Evolutionary conservation across 148 eudicot species (phyloP), one percentile per base, ranked within the genome.

Genomic region (Vaccinium vitisidaea): DNA sequence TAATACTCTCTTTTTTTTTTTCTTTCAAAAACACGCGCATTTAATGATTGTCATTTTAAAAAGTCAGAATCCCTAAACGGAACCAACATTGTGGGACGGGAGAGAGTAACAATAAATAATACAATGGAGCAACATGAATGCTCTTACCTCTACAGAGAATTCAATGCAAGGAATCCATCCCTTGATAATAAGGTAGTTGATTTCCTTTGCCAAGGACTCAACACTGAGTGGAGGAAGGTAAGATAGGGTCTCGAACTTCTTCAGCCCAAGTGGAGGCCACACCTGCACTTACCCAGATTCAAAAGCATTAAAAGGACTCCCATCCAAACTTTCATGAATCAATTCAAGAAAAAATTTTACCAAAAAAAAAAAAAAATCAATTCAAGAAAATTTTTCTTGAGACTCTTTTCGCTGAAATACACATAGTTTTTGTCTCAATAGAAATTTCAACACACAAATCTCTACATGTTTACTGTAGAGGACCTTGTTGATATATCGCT

Each of bases 111-210:
- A 27, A 69, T 27, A 30, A 69, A 69, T 30, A 65, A 4, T 65
- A 2, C 13, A 9, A n/a, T 63, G 30, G n/a, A 18, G 15, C 21
- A 48, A 21, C 32, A 59, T 18, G 7, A 59, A 2, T 43, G 53
- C 84, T 81, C 74, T 11, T 80, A 91, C 95, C 69, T 69, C 84
- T 1, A 76, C 36, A 50, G 90, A 88, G 90, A 95, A 92, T 69
- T 95, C 95, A 56, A 95, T 53, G 88, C 95, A 94, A 79, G 97
- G 97, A 89, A 95, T 79, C 95, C 93, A 92, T 52, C 91, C 90
- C 21, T n/a, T 80, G 80, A 88, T 77, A 39, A 94, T 54, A 85
- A 94, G 94, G 92, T 91, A 94, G 25, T 92, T 89, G 8, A 94
- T 83, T 86, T 94, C 88, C 80, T 82, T 87, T 14, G 84, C 39